These are phyloP conservation scores for Pleurotus pulmonarius DNA, from an alignment of 768 basidiomycete species.

Conservation along the genomic window DNA sequence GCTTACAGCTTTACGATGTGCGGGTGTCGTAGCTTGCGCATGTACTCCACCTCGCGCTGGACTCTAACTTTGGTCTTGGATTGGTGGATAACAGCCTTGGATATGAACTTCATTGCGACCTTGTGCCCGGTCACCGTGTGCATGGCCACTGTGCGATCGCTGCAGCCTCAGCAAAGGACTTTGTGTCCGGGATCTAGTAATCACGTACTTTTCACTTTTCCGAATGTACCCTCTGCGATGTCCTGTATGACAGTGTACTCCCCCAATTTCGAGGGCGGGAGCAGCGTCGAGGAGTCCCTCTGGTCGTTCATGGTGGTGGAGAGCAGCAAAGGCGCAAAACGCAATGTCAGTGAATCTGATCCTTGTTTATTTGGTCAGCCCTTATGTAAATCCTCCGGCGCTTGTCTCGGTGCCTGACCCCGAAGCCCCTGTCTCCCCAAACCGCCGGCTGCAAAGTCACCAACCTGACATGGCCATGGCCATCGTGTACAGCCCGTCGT, in stretches of 20 bases:
- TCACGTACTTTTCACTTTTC: conserved; percentile 95
- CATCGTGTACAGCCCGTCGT: too few relatives aligned
- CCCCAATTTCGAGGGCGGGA: conserved; percentile 73
- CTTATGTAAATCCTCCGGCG: not conserved
- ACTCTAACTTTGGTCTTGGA: conserved; percentile 92
- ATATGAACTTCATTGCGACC: conserved; percentile 98
- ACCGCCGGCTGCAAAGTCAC: too few relatives aligned
- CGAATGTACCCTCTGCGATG: conserved; percentile 96
- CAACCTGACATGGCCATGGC: too few relatives aligned
- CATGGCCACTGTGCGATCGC: conserved; percentile 64
- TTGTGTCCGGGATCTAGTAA: not conserved
- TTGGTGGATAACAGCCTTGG: conserved; percentile 87
- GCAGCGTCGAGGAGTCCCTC: conserved; percentile 28
- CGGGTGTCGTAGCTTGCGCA: conserved; percentile 89
- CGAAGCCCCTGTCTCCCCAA: too few relatives aligned
- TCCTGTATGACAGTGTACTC: conserved; percentile 87
- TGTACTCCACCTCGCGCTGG: conserved; percentile 94
- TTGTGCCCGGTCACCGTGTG: conserved; percentile 93
- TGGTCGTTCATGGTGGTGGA: conserved; percentile 20
- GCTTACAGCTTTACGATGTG: conserved; percentile 96
- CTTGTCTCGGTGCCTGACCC: not conserved
- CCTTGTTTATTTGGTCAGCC: not conserved
- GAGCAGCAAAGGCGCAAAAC: not conserved
- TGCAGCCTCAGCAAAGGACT: not conserved
- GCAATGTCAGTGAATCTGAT: too few relatives aligned